A percentile compares a stretch with the other conserved stretches of the same genome.
These are phyloP conservation scores for Puccinia polysora DNA, from an alignment of 1,284 basidiomycete genomes.

Conservation along the genomic window DNA sequence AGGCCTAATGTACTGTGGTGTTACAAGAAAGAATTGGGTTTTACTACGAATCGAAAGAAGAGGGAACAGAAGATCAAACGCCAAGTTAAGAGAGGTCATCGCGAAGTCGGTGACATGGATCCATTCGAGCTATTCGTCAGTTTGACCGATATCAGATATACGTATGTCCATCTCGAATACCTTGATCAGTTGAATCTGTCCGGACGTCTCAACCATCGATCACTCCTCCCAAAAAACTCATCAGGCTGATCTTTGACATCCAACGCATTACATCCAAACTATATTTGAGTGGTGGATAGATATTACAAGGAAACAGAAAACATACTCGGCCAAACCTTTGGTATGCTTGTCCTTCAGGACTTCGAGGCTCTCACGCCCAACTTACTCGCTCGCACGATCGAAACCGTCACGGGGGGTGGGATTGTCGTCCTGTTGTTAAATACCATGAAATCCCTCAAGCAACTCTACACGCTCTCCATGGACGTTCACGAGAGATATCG, in stretches of 20 bases:
- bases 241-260: background rate
- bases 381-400: constrained; percentile 89
- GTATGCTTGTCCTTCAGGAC: constrained; percentile 95
- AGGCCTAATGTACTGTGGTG: constrained; percentile 51
- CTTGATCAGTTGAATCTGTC: too few relatives aligned
- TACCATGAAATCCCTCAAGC: constrained; percentile 88
- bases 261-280: background rate
- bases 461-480: constrained; percentile 96
- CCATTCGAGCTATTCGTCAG: constrained; percentile 98
- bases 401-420: constrained; percentile 97
- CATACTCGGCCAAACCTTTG: constrained; percentile 94
- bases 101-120: constrained; percentile 90
- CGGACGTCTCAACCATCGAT: too few relatives aligned
- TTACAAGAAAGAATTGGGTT: constrained; percentile 52
- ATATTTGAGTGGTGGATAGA: constrained; percentile 51
- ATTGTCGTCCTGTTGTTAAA: constrained; percentile 85
- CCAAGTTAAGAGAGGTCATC: constrained; percentile 84
- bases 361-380: constrained; percentile 99
- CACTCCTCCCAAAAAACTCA: too few relatives aligned
- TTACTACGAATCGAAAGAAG: constrained; percentile 84
- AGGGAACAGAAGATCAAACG: constrained; percentile 89
- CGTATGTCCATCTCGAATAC: constrained; percentile 13
- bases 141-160: constrained; percentile 96
- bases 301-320: constrained; percentile 93
- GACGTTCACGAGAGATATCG: constrained; percentile 91